Evolutionary conservation across 208 protist species (phyloP), one percentile per base, ranked within the genome.

Genomic region (Leishmania aethiopica): DNA sequence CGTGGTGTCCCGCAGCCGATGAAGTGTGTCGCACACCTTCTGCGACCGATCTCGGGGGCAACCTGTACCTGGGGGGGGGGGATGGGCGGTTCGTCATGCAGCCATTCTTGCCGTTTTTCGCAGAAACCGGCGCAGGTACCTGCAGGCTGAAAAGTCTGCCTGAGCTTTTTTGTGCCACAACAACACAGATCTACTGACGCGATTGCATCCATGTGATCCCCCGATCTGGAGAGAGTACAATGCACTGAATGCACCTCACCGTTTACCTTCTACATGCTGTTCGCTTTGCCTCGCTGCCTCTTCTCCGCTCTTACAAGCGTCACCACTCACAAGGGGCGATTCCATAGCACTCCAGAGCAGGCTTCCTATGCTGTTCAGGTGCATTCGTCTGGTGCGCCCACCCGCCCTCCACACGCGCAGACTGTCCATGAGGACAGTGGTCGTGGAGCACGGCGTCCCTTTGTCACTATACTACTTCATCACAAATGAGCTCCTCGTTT

Each of bases 401-500:
- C 42, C 37, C 10, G 32, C 73, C 7, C 47, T 72, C 22, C 60
- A 78, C 25, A 45, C 35, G 57, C 60, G 79, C 5, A 22, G 42
- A 32, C 11, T 84, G 22, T 88, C 79, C 17, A 86, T 91, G 80
- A 86, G 79, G 59, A 42, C 77, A 28, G 35, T 85, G 0, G 83
- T 86, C 19, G n/a, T 81, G 5, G 66, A 91, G 75, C 84, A 94
- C 64, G 91, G 91, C n/a, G 59, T 81, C 11, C 77, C 78, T 10
- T 40, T 86, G 7, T 85, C 81, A 2, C 35, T 91, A 17, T 94
- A 88, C 60, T 94, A 94, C 62, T 90, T 84, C 80, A 78, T 92
- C 28, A 88, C 88, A 25, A 94, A 94, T 67, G 89, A 94, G 40
- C 47, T 88, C 5, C 66, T 94, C 13, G 89, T 94, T 25, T 86